Conservation (phyloP, 2,329 filamentous ascomycete species). For the Domatiomyces catenatus region DNA sequence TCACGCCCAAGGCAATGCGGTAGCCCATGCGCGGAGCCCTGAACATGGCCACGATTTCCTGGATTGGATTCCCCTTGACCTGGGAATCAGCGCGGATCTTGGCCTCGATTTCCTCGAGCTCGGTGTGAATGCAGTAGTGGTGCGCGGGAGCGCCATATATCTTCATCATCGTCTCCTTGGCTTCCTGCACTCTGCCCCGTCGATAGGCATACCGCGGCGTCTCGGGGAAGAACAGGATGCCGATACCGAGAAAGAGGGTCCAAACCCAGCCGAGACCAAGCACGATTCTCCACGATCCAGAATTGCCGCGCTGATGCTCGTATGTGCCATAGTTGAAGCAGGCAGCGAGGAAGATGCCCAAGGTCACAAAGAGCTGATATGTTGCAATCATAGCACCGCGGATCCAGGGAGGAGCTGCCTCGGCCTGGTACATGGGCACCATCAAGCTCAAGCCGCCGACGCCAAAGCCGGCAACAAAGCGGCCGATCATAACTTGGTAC, state of each 20-base stretch:
- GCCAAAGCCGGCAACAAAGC: slow-evolving; percentile 28
- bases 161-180: slow-evolving; percentile 36
- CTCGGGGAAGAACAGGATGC: slow-evolving; percentile 41
- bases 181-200: slow-evolving; percentile 36
- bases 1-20: slow-evolving; percentile 29
- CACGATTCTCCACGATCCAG: slow-evolving; percentile 31
- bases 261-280: slow-evolving; percentile 45
- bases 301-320: slow-evolving; percentile 13
- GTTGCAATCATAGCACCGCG: slow-evolving; percentile 30
- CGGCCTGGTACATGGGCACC: slow-evolving; percentile 33
- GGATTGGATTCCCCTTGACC: slow-evolving; percentile 31
- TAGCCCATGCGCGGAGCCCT: slow-evolving; percentile 31
- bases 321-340: slow-evolving; percentile 31
- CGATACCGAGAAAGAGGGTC: slow-evolving; percentile 36
- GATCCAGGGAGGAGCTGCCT: slow-evolving; percentile 30
- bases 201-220: slow-evolving; percentile 45
- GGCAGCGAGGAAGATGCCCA: slow-evolving; percentile 32
- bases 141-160: slow-evolving; percentile 41
- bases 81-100: slow-evolving; percentile 32
- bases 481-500: slow-evolving; percentile 29
- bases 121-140: slow-evolving; percentile 30
- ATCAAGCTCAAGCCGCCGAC: slow-evolving; percentile 29
- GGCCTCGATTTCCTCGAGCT: slow-evolving; percentile 11
- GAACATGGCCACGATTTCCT: slow-evolving; percentile 30
- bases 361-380: slow-evolving; percentile 33